Conservation (phyloP, 257 asterid genomes). For the Solanum arcanum region DNA sequence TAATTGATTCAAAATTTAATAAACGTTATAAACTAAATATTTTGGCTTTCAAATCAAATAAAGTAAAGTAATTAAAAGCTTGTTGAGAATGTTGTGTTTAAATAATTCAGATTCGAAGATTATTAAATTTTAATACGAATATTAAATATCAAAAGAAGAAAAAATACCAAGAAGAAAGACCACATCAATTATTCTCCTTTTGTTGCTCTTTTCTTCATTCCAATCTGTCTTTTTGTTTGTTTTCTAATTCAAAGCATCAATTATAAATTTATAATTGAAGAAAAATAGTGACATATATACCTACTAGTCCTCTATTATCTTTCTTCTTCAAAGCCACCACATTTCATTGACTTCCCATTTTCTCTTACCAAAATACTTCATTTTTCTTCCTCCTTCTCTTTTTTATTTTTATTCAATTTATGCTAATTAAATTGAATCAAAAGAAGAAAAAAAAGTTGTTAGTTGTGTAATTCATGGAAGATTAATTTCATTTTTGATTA, state of each 20-base stretch:
- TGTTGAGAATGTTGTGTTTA: background rate
- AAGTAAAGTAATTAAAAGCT: background rate
- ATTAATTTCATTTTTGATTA: background rate
- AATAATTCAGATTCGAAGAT: too few relatives aligned
- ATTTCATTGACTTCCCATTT: constrained; percentile 1
- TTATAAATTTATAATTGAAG: background rate
- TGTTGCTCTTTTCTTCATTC: constrained; percentile 12
- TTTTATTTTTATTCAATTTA: background rate
- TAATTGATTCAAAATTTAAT: background rate
- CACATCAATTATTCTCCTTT: background rate
- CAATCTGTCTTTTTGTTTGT: constrained; percentile 23
- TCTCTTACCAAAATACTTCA: background rate
- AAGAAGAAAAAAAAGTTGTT: constrained; percentile 10
- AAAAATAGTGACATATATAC: background rate
- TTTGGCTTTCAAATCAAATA: background rate
- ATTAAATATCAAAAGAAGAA: too few relatives aligned
- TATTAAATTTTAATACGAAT: too few relatives aligned
- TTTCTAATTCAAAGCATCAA: constrained; percentile 23
- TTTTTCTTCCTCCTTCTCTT: background rate
- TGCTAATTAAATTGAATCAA: constrained; percentile 1
- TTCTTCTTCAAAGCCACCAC: background rate
- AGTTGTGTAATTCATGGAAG: background rate
- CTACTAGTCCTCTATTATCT: background rate
- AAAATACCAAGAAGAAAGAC: background rate
- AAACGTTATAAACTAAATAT: background rate